Conservation (phyloP, 768 basidiomycete species). For the Mycena pura region DNA sequence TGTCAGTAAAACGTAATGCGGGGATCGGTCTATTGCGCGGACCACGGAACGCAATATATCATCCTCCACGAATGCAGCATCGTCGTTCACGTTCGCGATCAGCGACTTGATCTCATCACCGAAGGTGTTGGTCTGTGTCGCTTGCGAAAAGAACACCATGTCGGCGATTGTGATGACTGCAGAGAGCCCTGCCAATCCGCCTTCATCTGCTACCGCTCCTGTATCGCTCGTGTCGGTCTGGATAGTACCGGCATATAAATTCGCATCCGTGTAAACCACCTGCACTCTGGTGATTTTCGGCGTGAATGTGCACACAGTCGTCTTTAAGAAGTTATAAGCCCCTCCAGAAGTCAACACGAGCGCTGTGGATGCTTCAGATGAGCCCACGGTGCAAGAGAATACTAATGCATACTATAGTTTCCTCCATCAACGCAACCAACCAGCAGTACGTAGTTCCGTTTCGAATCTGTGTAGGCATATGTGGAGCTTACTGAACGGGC, state of each 20-base stretch:
- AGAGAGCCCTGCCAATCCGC: neutral
- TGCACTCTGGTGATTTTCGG: neutral
- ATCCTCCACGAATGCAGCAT: neutral
- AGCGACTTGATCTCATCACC: neutral
- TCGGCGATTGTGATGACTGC: neutral
- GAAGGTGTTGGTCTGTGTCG: neutral
- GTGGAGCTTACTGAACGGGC: neutral
- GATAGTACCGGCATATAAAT: neutral
- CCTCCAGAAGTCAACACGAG: neutral
- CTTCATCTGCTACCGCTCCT: neutral
- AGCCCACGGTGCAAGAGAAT: too few species aligned
- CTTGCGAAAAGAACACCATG: neutral
- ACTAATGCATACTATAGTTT: conserved; percentile 1
- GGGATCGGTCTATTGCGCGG: neutral
- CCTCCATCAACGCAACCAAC: neutral
- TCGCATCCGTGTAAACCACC: neutral
- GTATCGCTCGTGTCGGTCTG: neutral
- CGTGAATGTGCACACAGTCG: neutral
- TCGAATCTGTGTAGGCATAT: neutral
- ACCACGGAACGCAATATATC: neutral
- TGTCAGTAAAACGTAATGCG: neutral
- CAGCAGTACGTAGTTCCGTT: neutral
- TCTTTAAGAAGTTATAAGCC: neutral
- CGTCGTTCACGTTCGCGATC: too few species aligned
- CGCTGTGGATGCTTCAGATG: neutral